These are phyloP conservation scores for Onygena corvina DNA, from an alignment of 2,329 filamentous ascomycete species.

Conservation along the genomic window DNA sequence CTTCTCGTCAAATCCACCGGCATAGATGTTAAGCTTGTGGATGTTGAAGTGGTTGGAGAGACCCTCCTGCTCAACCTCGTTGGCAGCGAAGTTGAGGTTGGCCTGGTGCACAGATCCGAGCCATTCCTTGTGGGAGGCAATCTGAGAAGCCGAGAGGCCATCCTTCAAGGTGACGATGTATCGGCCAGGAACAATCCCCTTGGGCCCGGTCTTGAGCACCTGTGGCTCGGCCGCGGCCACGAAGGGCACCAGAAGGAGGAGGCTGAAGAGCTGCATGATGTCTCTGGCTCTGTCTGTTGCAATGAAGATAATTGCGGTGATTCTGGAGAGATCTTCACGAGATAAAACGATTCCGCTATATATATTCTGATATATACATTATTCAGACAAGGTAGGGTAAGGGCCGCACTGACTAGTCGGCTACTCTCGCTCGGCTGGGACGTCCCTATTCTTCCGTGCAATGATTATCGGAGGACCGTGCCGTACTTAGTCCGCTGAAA, in stretches of 20 bases:
- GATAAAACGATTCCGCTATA: too few species aligned
- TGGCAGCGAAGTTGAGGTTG: conserved; percentile 7
- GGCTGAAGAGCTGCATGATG: conserved; percentile 8
- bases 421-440: too few species aligned
- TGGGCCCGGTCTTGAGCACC: not conserved
- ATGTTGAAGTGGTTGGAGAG: conserved; percentile 9
- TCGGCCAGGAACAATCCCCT: conserved; percentile 10
- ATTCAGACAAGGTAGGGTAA: too few species aligned
- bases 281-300: too few species aligned
- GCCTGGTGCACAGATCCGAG: conserved; percentile 8
- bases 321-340: too few species aligned
- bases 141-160: conserved; percentile 5
- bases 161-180: conserved; percentile 11
- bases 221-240: conserved; percentile 4
- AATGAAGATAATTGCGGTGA: too few species aligned
- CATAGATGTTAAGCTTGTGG: conserved; percentile 10
- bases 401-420: too few species aligned
- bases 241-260: conserved; percentile 8
- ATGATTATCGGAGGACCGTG: too few species aligned
- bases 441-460: too few species aligned
- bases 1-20: conserved; percentile 10
- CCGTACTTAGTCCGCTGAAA: too few species aligned
- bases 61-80: conserved; percentile 7
- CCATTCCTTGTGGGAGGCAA: conserved; percentile 8
- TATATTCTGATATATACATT: too few species aligned